Evolutionary conservation across 306 rosid species (phyloP).

Genomic region (Vigna nakashimae): DNA sequence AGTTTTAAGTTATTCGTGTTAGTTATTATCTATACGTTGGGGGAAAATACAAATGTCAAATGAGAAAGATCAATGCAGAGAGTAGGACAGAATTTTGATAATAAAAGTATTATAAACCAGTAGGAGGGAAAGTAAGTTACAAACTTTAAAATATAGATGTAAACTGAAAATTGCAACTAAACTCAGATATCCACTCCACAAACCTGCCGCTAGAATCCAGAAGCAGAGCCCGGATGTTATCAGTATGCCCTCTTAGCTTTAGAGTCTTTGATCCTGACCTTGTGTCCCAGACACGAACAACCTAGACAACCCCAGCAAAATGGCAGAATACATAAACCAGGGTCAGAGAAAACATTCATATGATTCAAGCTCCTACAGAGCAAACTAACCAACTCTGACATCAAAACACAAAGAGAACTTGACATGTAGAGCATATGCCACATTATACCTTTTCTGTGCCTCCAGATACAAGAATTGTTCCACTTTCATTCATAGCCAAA

Average conservation of each 20-base stretch:
- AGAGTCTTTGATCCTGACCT: conserved; percentile 94
- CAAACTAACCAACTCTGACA: conserved; percentile 11
- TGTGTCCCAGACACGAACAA: conserved; percentile 98
- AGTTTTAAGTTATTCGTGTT: conserved; percentile 1
- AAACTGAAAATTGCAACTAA: conserved; percentile 37
- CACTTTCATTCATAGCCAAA: conserved; percentile 91
- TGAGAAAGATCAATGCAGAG: conserved; percentile 23
- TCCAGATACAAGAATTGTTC: conserved; percentile 93
- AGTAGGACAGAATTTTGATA: not conserved
- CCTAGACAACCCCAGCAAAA: conserved; percentile 54
- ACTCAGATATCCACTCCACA: conserved; percentile 44
- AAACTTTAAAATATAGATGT: conserved; percentile 23
- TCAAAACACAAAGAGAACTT: conserved; percentile 35
- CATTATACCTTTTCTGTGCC: conserved; percentile 94
- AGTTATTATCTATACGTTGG: conserved; percentile 20
- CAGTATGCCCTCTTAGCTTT: conserved; percentile 95
- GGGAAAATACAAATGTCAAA: conserved; percentile 33
- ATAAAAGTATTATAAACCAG: not conserved
- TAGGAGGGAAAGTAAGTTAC: conserved; percentile 21
- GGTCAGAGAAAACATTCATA: conserved; percentile 29
- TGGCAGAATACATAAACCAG: conserved; percentile 37
- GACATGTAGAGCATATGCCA: conserved; percentile 35
- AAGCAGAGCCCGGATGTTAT: conserved; percentile 92
- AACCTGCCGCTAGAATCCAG: conserved; percentile 97
- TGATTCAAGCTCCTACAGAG: conserved; percentile 20